Evolutionary conservation across 805 yeast species (phyloP).

Genomic region (Scheffersomyces lignosus): DNA sequence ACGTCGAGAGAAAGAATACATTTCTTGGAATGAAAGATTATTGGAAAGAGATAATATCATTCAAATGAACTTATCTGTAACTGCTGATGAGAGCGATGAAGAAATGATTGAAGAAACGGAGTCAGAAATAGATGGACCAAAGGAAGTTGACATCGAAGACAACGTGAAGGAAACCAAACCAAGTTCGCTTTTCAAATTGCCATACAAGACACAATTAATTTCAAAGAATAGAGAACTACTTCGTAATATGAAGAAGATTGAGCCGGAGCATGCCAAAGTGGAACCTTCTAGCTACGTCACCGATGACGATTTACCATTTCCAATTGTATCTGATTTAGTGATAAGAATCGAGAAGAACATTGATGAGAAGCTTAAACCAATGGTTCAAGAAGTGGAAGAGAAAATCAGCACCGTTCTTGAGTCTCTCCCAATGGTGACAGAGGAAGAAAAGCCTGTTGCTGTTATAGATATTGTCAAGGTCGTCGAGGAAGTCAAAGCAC

Average conservation of each 20-base stretch:
- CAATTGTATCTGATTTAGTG: constrained; percentile 25
- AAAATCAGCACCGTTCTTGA: constrained; percentile 5
- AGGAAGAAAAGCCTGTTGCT: constrained; percentile 1
- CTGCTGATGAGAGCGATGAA: constrained; percentile 17
- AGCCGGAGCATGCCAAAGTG: neutral
- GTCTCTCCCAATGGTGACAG: neutral
- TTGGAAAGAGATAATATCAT: constrained; percentile 28
- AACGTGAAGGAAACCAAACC: constrained; percentile 10
- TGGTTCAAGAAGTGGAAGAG: constrained; percentile 15
- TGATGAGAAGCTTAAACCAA: constrained; percentile 24
- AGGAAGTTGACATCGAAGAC: constrained; percentile 5
- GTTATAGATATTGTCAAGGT: constrained; percentile 1
- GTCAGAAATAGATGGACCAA: constrained; percentile 10
- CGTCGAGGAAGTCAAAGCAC: constrained; percentile 1
- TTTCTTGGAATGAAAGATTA: constrained; percentile 39
- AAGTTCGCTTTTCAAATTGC: constrained; percentile 17
- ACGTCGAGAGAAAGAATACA: constrained; percentile 26
- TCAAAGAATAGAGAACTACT: constrained; percentile 16
- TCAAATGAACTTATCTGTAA: constrained; percentile 19
- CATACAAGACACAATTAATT: constrained; percentile 24
- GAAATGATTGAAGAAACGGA: constrained; percentile 26
- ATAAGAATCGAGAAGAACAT: constrained; percentile 20
- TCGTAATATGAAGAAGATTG: constrained; percentile 1
- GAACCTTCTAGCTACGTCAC: constrained; percentile 1
- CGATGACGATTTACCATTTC: constrained; percentile 14